Conservation (phyloP, 2,329 filamentous ascomycete species). For the Coniochaeta pulveracea region DNA sequence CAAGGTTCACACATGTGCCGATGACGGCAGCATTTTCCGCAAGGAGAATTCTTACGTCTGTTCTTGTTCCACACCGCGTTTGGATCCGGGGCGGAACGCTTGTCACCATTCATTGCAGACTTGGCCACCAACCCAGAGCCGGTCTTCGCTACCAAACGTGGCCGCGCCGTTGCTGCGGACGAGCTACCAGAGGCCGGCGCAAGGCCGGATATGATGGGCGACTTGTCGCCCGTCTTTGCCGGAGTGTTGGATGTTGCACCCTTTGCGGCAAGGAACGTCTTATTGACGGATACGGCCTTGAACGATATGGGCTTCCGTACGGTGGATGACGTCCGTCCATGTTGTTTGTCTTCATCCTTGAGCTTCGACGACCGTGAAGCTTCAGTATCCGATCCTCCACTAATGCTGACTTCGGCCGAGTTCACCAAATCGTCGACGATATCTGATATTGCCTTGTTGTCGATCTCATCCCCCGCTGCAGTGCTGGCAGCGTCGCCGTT, state of each 20-base stretch:
- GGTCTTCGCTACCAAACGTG: conserved; percentile 66
- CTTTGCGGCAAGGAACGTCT: conserved; percentile 72
- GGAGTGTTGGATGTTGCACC: conserved; percentile 29
- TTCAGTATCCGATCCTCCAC: conserved; percentile 68
- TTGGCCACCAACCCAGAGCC: conserved; percentile 43
- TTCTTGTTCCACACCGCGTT: conserved; percentile 85
- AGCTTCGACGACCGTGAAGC: conserved; percentile 46
- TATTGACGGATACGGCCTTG: conserved; percentile 79
- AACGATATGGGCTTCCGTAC: conserved; percentile 69
- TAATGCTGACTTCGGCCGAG: conserved; percentile 57
- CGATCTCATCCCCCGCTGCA: conserved; percentile 38
- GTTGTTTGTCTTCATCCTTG: conserved; percentile 45
- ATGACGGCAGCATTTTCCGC: neutral
- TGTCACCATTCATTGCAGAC: conserved; percentile 42
- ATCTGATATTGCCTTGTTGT: conserved; percentile 44
- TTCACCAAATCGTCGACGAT: conserved; percentile 47
- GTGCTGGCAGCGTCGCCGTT: conserved; percentile 29
- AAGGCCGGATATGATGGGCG: conserved; percentile 28
- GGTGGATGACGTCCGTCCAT: conserved; percentile 45
- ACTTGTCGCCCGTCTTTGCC: conserved; percentile 40
- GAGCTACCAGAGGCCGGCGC: conserved; percentile 32
- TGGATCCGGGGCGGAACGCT: conserved; percentile 54
- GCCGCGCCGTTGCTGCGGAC: conserved; percentile 40
- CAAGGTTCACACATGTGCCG: neutral
- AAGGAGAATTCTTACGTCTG: conserved; percentile 45